Evolutionary conservation across 2,329 filamentous ascomycete genomes (phyloP).

Genomic region (Cladosporium halotolerans): DNA sequence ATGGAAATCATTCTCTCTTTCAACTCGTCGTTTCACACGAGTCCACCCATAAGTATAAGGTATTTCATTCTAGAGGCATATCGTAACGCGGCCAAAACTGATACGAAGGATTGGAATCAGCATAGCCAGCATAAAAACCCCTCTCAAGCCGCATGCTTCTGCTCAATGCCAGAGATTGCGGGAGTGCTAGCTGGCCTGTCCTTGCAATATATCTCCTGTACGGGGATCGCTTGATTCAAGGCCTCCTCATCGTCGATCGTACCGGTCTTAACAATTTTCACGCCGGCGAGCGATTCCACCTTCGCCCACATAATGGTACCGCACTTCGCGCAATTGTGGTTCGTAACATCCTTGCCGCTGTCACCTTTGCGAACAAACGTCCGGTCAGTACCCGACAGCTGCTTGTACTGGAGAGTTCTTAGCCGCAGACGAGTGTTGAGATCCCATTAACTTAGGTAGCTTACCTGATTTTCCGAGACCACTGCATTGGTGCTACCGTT

Average conservation of each 20-base stretch:
- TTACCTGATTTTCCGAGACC: constrained; percentile 22
- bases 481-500: constrained; percentile 28
- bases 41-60: no score
- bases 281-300: constrained; percentile 19
- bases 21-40: no score
- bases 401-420: constrained; percentile 20
- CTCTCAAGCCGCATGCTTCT: constrained; percentile 20
- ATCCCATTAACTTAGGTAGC: neutral
- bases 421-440: neutral
- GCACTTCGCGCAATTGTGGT: constrained; percentile 27
- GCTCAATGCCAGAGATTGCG: constrained; percentile 18
- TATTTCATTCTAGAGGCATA: no score
- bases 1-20: no score
- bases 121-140: no score
- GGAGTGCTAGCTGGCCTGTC: constrained; percentile 26
- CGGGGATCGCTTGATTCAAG: constrained; percentile 19
- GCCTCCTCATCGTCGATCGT: constrained; percentile 26
- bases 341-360: constrained; percentile 18
- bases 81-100: no score
- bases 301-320: constrained; percentile 25
- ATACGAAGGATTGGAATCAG: no score
- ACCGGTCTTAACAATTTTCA: constrained; percentile 28
- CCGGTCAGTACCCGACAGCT: constrained; percentile 23
- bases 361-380: constrained; percentile 25
- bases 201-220: constrained; percentile 27